phyloP scores from a whole-genome alignment of 768 basidiomycete species.

The Tubosaeta sp. region DNA sequence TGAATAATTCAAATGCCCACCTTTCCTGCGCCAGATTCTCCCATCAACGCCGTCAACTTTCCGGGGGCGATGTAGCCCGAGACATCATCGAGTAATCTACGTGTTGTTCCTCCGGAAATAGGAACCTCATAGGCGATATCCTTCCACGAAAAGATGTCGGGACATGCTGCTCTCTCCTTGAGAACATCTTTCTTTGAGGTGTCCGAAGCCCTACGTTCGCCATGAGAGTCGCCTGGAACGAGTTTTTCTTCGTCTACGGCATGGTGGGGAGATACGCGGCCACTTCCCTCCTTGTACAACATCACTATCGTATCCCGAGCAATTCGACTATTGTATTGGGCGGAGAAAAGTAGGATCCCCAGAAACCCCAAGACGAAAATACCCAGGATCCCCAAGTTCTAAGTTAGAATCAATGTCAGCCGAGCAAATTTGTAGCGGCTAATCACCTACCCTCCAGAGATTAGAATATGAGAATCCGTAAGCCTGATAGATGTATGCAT shows the following conservation, averaged over 20 bases:
- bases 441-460: constrained; percentile 37
- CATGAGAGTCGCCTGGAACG: neutral
- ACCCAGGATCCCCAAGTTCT: constrained; percentile 44
- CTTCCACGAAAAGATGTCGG: constrained; percentile 77
- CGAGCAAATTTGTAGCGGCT: neutral
- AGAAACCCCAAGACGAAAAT: constrained; percentile 40
- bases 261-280: neutral
- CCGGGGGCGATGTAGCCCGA: constrained; percentile 50
- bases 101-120: constrained; percentile 30
- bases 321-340: constrained; percentile 29
- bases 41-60: constrained; percentile 50
- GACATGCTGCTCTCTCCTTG: constrained; percentile 21
- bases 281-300: constrained; percentile 15
- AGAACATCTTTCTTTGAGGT: neutral
- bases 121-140: constrained; percentile 63
- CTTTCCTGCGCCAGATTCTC: constrained; percentile 34
- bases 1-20: constrained; percentile 4
- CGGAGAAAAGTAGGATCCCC: constrained; percentile 32
- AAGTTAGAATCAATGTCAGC: constrained; percentile 3
- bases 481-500: constrained; percentile 34
- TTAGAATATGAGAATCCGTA: constrained; percentile 26
- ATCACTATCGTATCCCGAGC: constrained; percentile 31
- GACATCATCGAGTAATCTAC: constrained; percentile 42
- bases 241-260: constrained; percentile 17
- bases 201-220: neutral